A percentile compares a stretch with the other conserved stretches of the same genome.
These are phyloP conservation scores for Colletotrichum abscissum DNA, from an alignment of 2,329 filamentous ascomycete genomes.

Conservation along the genomic window DNA sequence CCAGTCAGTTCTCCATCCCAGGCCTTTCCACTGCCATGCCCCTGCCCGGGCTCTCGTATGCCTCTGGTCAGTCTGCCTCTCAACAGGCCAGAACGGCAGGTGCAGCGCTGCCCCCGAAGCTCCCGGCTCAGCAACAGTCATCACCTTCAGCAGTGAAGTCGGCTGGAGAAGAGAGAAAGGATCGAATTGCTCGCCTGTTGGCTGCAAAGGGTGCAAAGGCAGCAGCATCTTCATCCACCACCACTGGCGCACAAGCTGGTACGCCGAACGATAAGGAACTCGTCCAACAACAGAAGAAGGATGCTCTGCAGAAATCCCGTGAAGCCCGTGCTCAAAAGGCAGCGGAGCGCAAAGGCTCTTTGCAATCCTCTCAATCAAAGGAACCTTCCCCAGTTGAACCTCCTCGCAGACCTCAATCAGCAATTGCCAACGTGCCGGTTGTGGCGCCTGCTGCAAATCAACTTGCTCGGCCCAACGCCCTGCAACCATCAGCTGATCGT, in stretches of 20 bases:
- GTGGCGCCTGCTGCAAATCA: background rate
- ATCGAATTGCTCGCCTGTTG: conserved; percentile 80
- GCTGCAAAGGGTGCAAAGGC: conserved; percentile 76
- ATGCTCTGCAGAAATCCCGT: conserved; percentile 73
- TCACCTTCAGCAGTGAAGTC: conserved; percentile 47
- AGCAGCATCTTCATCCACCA: conserved; percentile 18
- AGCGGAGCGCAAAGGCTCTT: conserved; percentile 35
- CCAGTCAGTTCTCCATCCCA: conserved; percentile 14
- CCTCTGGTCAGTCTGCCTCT: background rate
- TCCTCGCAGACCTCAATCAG: background rate
- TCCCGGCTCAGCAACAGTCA: background rate
- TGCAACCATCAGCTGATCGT: background rate
- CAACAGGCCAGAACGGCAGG: background rate
- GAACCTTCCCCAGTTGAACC: conserved; percentile 7
- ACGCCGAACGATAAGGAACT: conserved; percentile 74
- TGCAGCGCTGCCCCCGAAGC: background rate
- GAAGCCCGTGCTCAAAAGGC: conserved; percentile 53
- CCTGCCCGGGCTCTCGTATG: background rate
- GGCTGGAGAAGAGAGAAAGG: conserved; percentile 71
- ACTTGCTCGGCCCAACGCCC: background rate
- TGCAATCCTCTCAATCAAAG: conserved; percentile 17
- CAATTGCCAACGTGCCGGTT: background rate
- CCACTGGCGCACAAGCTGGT: conserved; percentile 30
- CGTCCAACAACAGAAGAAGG: conserved; percentile 81
- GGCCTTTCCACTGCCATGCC: background rate